Conservation (phyloP, 768 basidiomycete species). For the Dendrothele bispora region DNA sequence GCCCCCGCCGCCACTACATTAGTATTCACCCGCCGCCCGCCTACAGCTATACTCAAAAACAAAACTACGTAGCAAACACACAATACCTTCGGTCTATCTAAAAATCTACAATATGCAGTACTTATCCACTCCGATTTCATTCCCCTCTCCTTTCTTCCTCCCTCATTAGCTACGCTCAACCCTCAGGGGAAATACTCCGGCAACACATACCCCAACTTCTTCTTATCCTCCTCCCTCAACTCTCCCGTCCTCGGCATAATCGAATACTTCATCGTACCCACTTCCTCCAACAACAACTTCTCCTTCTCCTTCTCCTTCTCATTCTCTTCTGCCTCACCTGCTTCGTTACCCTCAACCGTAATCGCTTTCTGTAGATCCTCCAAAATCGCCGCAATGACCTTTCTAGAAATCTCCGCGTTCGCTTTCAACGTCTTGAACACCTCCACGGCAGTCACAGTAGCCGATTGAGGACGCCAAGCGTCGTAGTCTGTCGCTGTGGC, state of each 20-base stretch:
- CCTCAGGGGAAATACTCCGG: conserved; percentile 75
- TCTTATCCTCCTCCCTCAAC: conserved; percentile 56
- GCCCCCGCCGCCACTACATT: no score
- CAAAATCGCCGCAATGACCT: conserved; percentile 68
- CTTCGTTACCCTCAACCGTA: conserved; percentile 35
- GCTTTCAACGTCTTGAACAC: conserved; percentile 85
- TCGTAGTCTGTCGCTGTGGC: conserved; percentile 95
- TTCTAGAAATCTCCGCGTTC: conserved; percentile 86
- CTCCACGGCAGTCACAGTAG: conserved; percentile 85
- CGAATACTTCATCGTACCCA: conserved; percentile 81
- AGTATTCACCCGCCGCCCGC: no score
- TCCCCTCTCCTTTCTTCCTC: no score
- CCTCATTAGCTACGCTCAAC: no score
- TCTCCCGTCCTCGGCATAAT: conserved; percentile 72
- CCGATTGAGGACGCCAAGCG: conserved; percentile 83
- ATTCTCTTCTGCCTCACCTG: conserved; percentile 15
- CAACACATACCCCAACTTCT: conserved; percentile 74
- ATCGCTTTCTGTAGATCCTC: conserved; percentile 65
- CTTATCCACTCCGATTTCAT: no score
- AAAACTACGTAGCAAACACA: no score
- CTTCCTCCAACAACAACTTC: conserved; percentile 70
- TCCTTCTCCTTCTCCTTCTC: no score
- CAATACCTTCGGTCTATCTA: no score
- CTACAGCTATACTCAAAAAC: no score
- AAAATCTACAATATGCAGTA: no score